phyloP scores from a whole-genome alignment of 2,329 filamentous ascomycete genomes.

The Fusarium multiceps region DNA sequence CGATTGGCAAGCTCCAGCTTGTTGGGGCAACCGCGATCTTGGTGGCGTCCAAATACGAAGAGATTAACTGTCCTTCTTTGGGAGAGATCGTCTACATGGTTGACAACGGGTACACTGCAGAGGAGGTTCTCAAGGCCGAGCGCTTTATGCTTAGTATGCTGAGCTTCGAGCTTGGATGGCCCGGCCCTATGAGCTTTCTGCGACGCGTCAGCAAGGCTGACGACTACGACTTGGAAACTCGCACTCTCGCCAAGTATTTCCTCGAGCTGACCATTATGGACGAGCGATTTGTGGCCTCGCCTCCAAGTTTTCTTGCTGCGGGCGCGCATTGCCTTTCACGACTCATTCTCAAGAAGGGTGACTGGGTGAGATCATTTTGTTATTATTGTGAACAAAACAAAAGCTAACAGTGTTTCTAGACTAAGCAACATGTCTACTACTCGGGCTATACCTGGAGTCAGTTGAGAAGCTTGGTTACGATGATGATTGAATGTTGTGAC shows the following conservation, averaged over 20 bases:
- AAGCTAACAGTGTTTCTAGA: constrained; percentile 64
- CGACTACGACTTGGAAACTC: constrained; percentile 94
- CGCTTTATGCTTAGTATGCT: constrained; percentile 98
- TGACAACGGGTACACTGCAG: constrained; percentile 85
- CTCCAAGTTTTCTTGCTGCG: constrained; percentile 89
- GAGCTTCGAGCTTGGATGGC: constrained; percentile 94
- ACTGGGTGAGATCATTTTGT: constrained; percentile 76
- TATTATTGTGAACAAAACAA: background rate
- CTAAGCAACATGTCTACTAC: constrained; percentile 86
- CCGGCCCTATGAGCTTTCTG: constrained; percentile 99
- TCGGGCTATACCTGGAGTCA: constrained; percentile 92
- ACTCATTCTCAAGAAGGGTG: constrained; percentile 88
- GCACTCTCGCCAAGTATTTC: constrained; percentile 97
- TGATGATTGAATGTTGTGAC: constrained; percentile 89
- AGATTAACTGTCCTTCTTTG: constrained; percentile 97
- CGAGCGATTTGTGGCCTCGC: constrained; percentile 92
- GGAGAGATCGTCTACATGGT: constrained; percentile 99
- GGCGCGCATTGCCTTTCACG: constrained; percentile 93
- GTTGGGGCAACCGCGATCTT: constrained; percentile 96
- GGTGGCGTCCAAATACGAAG: constrained; percentile 97
- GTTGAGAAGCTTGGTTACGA: constrained; percentile 78
- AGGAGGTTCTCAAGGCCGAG: constrained; percentile 97
- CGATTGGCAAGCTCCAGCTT: constrained; percentile 92
- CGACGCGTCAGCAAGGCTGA: constrained; percentile 98
- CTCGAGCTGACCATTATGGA: constrained; percentile 98